Evolutionary conservation across 2,329 filamentous ascomycete species (phyloP), one percentile per base, ranked within the genome.

Genomic region (Blumeriella jaapii): DNA sequence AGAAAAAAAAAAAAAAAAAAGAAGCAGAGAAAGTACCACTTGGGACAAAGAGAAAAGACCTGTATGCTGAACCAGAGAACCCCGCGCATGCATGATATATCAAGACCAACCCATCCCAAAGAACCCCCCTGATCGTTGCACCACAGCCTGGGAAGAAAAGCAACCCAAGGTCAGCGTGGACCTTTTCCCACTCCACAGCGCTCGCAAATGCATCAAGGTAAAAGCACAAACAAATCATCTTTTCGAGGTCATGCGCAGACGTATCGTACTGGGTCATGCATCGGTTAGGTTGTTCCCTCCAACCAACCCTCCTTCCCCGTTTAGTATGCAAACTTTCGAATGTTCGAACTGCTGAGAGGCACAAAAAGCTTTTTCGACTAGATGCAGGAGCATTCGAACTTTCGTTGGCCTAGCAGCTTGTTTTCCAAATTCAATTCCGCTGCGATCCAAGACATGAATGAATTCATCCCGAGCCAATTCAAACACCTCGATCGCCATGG

Each of bases 191-290:
- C 27, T 38, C 40, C 36, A 42, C 36, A 42, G 36, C 49, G 46
- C 48, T 52, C 35, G 44, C 42, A 51, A 53, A 52, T 52, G 48
- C 51, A 45, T 47, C 34, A 44, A 43, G 34, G 36, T 39, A 45
- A 47, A 51, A 47, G 34, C 36, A 47, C 39, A 48, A 40, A 47
- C 34, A 45, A 40, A 41, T 38, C 36, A 36, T 42, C 36, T 47
- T 19, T 28, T 40, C 14, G 37, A 38, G 19, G 33, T 29, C 20
- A 39, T 14, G 28, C 22, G 25, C 17, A 18, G 24, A 38, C 15
- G 31, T 36, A 26, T 31, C 39, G 28, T 30, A 13, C 19, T 15
- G 12, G 10, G n/a, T n/a, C n/a, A n/a, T n/a, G n/a, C n/a, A n/a
- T n/a, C n/a, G n/a, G n/a, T n/a, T n/a, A n/a, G n/a, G n/a, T n/a